phyloP scores from a whole-genome alignment of 495 filamentous ascomycete genomes.

The Neurospora sp. region DNA sequence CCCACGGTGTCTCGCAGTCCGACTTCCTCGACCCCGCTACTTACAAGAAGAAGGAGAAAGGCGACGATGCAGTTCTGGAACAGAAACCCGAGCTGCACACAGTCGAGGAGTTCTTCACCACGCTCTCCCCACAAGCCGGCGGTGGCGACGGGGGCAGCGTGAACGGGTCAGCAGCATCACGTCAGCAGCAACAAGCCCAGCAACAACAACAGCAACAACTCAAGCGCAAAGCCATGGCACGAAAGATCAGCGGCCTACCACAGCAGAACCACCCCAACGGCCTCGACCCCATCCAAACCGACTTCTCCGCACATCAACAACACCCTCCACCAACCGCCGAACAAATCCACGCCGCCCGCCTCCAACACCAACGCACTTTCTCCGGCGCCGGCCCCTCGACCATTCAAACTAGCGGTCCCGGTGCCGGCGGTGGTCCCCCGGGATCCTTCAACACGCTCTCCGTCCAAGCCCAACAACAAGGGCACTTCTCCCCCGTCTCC shows the following conservation, averaged over 20 bases:
- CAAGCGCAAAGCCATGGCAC: constrained; percentile 35
- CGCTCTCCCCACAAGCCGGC: constrained; percentile 52
- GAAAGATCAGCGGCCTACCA: constrained; percentile 32
- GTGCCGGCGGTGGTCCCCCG: background rate
- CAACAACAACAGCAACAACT: constrained; percentile 14
- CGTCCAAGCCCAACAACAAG: constrained; percentile 23
- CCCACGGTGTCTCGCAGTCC: constrained; percentile 74
- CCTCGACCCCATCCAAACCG: constrained; percentile 32
- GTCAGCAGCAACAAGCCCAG: constrained; percentile 13
- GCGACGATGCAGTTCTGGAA: constrained; percentile 70
- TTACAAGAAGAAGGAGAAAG: constrained; percentile 58
- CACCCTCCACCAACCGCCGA: constrained; percentile 18
- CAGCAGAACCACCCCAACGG: constrained; percentile 24
- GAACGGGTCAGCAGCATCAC: constrained; percentile 17
- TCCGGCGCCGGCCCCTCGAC: constrained; percentile 15
- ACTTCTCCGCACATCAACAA: constrained; percentile 19
- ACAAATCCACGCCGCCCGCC: constrained; percentile 25
- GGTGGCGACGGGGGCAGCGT: constrained; percentile 22
- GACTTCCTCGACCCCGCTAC: constrained; percentile 73
- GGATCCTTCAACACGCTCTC: constrained; percentile 29
- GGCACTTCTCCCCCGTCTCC: constrained; percentile 31
- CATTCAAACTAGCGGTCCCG: constrained; percentile 28
- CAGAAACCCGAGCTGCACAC: constrained; percentile 84
- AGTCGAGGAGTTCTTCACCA: constrained; percentile 91
- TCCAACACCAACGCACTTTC: constrained; percentile 29